phyloP scores from a whole-genome alignment of 805 yeast species.

The Ogataea henricii region DNA sequence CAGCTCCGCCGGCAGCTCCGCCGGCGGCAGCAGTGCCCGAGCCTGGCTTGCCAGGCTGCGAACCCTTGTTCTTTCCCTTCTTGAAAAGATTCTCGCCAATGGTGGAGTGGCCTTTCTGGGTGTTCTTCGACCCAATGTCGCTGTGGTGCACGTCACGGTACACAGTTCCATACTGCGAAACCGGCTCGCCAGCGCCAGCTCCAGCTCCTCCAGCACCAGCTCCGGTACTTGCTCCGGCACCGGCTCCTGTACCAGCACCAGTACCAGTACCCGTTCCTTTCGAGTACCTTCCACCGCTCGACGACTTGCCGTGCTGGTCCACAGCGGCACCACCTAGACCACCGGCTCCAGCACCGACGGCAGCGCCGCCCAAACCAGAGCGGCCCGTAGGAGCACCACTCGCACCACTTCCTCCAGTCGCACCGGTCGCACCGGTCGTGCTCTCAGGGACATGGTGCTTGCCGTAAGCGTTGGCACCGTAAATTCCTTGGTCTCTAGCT shows the following conservation, averaged over 20 bases:
- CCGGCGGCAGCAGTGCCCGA: conserved; percentile 18
- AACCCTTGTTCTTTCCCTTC: background rate
- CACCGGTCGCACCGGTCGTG: background rate
- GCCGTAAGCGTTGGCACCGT: background rate
- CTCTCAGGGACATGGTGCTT: background rate
- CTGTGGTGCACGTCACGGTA: conserved; percentile 20
- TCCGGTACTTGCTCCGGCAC: background rate
- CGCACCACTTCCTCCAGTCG: background rate
- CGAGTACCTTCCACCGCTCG: background rate
- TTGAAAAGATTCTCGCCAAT: conserved; percentile 4
- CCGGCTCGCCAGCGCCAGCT: conserved; percentile 1
- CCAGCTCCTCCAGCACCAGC: background rate
- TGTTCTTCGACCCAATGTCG: conserved; percentile 7
- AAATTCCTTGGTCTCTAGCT: conserved; percentile 5
- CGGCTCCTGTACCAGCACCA: conserved; percentile 1
- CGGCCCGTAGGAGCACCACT: background rate
- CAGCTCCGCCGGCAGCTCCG: conserved; percentile 7
- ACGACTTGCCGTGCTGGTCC: background rate
- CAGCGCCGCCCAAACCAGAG: conserved; percentile 3
- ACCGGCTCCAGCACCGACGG: conserved; percentile 13
- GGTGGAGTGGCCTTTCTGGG: conserved; percentile 9
- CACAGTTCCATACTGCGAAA: conserved; percentile 19
- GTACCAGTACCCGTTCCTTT: no score
- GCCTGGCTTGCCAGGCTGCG: conserved; percentile 1
- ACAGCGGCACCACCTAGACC: conserved; percentile 9